Percentiles rank a stretch among this genome's conserved stretches.
Evolutionary conservation across 768 basidiomycete genomes (phyloP).

Genomic region (Plicaturopsis crispa): DNA sequence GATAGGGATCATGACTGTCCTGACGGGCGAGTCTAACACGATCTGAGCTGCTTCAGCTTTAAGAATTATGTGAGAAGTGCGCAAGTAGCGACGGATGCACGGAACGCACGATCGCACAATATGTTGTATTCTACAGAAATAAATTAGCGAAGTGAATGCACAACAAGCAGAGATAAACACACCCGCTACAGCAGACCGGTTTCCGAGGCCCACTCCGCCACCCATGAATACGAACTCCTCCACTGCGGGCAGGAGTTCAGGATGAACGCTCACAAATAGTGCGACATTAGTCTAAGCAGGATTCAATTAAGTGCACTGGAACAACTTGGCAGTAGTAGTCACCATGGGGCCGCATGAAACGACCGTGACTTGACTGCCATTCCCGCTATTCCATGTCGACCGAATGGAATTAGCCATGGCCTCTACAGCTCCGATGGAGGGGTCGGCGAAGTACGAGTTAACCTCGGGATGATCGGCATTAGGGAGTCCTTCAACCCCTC

Average conservation of each 20-base stretch:
- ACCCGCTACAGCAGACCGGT: slow-evolving; percentile 72
- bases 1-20: slow-evolving; percentile 70
- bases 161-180: slow-evolving; percentile 5
- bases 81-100: background rate
- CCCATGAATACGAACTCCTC: slow-evolving; percentile 72
- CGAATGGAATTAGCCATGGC: slow-evolving; percentile 57
- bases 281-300: slow-evolving; percentile 43
- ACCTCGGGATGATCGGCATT: slow-evolving; percentile 33
- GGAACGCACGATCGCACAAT: slow-evolving; percentile 67
- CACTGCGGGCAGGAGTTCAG: slow-evolving; percentile 40
- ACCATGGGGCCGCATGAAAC: slow-evolving; percentile 84
- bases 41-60: slow-evolving; percentile 80
- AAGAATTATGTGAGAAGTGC: background rate
- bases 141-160: background rate
- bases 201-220: slow-evolving; percentile 82
- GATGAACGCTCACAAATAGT: slow-evolving; percentile 30
- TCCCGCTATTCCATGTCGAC: slow-evolving; percentile 47
- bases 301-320: too few relatives aligned
- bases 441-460: slow-evolving; percentile 39
- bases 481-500: slow-evolving; percentile 76
- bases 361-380: slow-evolving; percentile 55
- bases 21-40: slow-evolving; percentile 62
- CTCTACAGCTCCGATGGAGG: slow-evolving; percentile 47
- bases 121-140: slow-evolving; percentile 65
- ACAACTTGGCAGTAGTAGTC: too few relatives aligned